Evolutionary conservation across 495 filamentous ascomycete genomes (phyloP).

Genomic region (Cairneyella variabilis): DNA sequence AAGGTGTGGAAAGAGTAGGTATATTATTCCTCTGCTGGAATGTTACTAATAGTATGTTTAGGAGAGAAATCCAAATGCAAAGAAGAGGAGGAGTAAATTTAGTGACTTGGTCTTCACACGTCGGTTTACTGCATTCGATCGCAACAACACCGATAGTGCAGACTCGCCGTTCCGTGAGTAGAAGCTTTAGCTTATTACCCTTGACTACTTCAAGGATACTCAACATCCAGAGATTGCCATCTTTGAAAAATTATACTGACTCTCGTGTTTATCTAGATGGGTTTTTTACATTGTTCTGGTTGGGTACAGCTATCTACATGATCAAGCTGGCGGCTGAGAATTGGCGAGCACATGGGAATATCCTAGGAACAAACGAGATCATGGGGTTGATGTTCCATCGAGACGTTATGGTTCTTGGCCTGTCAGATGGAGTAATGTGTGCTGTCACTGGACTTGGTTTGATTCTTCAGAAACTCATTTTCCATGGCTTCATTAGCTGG

Average conservation of each 20-base stretch:
- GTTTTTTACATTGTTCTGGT: slow-evolving; percentile 76
- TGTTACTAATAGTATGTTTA: slow-evolving; percentile 3
- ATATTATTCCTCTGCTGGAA: background rate
- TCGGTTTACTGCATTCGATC: slow-evolving; percentile 67
- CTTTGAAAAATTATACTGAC: too few relatives aligned
- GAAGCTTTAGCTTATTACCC: too few relatives aligned
- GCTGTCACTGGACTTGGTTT: slow-evolving; percentile 53
- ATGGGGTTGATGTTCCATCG: slow-evolving; percentile 60
- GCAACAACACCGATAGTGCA: slow-evolving; percentile 52
- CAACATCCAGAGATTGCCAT: too few relatives aligned
- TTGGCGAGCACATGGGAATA: slow-evolving; percentile 54
- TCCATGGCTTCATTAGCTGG: slow-evolving; percentile 56
- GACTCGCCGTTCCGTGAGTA: slow-evolving; percentile 62
- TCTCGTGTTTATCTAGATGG: too few relatives aligned
- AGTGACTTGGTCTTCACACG: slow-evolving; percentile 64
- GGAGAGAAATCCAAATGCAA: slow-evolving; percentile 20
- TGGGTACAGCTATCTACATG: slow-evolving; percentile 58
- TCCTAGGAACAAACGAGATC: slow-evolving; percentile 66
- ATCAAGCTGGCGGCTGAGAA: slow-evolving; percentile 62
- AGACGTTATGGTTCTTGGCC: slow-evolving; percentile 59
- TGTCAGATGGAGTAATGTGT: slow-evolving; percentile 67
- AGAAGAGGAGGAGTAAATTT: slow-evolving; percentile 47
- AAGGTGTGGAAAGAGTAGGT: slow-evolving; percentile 39
- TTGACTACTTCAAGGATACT: too few relatives aligned
- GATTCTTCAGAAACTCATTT: slow-evolving; percentile 53